Percentiles rank a stretch among this genome's conserved stretches.
Conservation (phyloP, 2,329 filamentous ascomycete genomes). For the Penicillium sp. region DNA sequence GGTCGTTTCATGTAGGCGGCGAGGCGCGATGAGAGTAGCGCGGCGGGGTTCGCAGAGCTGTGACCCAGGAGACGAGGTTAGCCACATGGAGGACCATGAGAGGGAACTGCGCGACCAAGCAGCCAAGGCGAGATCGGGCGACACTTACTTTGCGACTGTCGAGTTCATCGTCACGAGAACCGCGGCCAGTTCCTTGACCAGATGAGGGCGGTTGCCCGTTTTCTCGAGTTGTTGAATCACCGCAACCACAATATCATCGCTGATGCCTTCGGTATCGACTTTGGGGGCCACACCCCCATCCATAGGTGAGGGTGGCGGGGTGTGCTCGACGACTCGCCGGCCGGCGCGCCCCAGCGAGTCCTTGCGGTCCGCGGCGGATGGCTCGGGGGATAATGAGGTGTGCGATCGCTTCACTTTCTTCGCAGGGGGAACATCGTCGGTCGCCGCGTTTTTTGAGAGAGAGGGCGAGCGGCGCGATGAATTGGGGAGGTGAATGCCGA, state of each 20-base stretch:
- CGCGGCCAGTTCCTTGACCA: constrained; percentile 86
- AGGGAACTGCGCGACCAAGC: background rate
- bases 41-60: constrained; percentile 91
- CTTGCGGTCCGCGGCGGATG: constrained; percentile 28
- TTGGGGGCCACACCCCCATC: constrained; percentile 46
- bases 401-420: constrained; percentile 79
- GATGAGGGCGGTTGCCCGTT: constrained; percentile 84
- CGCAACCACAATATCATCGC: constrained; percentile 90
- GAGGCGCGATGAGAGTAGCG: constrained; percentile 88
- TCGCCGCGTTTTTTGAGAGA: constrained; percentile 56
- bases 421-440: constrained; percentile 48
- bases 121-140: background rate
- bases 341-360: constrained; percentile 18
- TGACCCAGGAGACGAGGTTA: background rate
- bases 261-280: constrained; percentile 75
- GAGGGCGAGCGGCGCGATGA: constrained; percentile 55
- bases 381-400: constrained; percentile 40
- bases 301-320: constrained; percentile 70
- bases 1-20: constrained; percentile 83
- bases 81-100: background rate
- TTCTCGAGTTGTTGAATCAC: constrained; percentile 83
- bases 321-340: constrained; percentile 59
- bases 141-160: constrained; percentile 82
- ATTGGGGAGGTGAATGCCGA: constrained; percentile 78
- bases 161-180: constrained; percentile 70